These are phyloP conservation scores for Raphanus sativus DNA, from an alignment of 345 rosid species.

Conservation along the genomic window DNA sequence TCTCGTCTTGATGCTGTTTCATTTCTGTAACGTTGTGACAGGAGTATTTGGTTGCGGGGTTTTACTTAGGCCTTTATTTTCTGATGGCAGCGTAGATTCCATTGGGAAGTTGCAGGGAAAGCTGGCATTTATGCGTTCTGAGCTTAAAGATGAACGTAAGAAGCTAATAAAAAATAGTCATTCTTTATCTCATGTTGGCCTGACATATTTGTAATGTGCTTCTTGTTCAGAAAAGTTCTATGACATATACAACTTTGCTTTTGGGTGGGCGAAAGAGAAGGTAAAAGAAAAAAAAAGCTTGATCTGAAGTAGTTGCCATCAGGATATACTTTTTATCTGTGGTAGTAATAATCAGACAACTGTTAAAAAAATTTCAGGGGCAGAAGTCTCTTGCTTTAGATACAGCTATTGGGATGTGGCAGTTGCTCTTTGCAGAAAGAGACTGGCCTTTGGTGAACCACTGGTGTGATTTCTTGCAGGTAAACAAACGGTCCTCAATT, in stretches of 20 bases:
- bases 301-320: background rate
- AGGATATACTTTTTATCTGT: background rate
- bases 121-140: slow-evolving; percentile 80
- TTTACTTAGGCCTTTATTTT: slow-evolving; percentile 32
- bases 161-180: slow-evolving; percentile 8
- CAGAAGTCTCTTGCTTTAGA: slow-evolving; percentile 96
- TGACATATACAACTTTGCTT: slow-evolving; percentile 90
- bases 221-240: slow-evolving; percentile 78
- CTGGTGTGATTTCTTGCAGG: slow-evolving; percentile 99
- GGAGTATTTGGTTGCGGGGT: slow-evolving; percentile 13
- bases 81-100: slow-evolving; percentile 81
- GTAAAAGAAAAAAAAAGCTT: slow-evolving; percentile 35
- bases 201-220: slow-evolving; percentile 18
- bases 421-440: slow-evolving; percentile 88
- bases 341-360: background rate
- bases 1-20: background rate
- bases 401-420: slow-evolving; percentile 99
- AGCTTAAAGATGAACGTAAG: slow-evolving; percentile 94
- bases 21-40: background rate
- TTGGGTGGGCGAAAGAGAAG: slow-evolving; percentile 99
- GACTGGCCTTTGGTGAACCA: slow-evolving; percentile 91
- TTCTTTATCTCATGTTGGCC: slow-evolving; percentile 3
- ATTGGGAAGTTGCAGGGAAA: slow-evolving; percentile 76
- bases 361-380: slow-evolving; percentile 53
- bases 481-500: too few species aligned